phyloP scores from a whole-genome alignment of 2,329 filamentous ascomycete genomes.

The Fusarium guadeloupense region DNA sequence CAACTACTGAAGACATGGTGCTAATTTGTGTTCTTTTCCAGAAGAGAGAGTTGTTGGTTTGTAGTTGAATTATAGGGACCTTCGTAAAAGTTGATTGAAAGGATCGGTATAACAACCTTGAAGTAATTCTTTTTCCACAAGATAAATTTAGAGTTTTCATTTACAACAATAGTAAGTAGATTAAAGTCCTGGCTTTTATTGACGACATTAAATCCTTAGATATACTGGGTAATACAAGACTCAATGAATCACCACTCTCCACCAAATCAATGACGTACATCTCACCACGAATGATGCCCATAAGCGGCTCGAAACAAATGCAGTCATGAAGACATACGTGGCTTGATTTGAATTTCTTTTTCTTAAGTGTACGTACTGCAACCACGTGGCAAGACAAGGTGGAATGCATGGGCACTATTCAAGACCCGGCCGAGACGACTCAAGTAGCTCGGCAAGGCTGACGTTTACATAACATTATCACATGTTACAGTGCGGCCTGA shows the following conservation, averaged over 20 bases:
- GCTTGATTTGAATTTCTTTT: no score
- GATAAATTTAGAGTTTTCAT: neutral
- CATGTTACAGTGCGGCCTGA: no score
- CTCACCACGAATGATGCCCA: neutral
- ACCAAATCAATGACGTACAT: constrained; percentile 20
- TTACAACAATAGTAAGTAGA: neutral
- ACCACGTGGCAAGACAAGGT: neutral
- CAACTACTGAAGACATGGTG: constrained; percentile 21
- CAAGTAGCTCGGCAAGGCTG: no score
- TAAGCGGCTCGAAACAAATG: neutral
- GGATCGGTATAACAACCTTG: constrained; percentile 6
- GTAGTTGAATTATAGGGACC: neutral
- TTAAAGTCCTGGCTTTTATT: rapidly evolving
- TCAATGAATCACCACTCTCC: constrained; percentile 24
- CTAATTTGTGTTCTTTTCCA: neutral
- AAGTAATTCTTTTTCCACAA: neutral
- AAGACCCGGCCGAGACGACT: neutral
- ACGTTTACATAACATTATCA: no score
- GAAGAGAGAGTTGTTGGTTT: neutral
- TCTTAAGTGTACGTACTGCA: neutral
- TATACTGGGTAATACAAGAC: neutral
- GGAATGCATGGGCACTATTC: neutral
- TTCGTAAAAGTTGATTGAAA: neutral
- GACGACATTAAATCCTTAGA: neutral
- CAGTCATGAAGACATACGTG: neutral